phyloP scores from a whole-genome alignment of 768 basidiomycete genomes.

The Clathrus columnatus region DNA sequence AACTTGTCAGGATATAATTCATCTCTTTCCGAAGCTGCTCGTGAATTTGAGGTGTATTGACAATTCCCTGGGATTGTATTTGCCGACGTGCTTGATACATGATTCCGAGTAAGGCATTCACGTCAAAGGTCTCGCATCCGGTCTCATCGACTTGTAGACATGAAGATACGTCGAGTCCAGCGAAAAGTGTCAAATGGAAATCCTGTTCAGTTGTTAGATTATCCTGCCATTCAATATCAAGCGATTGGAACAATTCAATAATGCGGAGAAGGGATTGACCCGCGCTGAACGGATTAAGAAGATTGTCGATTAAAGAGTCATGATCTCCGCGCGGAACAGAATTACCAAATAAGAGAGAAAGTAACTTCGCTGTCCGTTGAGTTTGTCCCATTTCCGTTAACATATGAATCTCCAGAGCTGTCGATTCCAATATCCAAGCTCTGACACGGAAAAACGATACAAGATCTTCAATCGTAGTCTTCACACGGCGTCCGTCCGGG shows the following conservation, averaged over 20 bases:
- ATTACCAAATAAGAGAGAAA: conserved; percentile 71
- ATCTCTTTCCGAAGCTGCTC: conserved; percentile 65
- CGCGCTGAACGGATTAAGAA: conserved; percentile 58
- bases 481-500: conserved; percentile 58
- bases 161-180: conserved; percentile 54
- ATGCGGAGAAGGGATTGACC: conserved; percentile 80
- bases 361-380: conserved; percentile 62
- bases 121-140: conserved; percentile 80
- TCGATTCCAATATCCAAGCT: conserved; percentile 76
- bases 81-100: conserved; percentile 50
- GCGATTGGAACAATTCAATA: conserved; percentile 79
- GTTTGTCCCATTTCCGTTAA: conserved; percentile 70
- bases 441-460: conserved; percentile 74
- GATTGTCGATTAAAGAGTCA: conserved; percentile 37
- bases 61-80: conserved; percentile 58
- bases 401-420: conserved; percentile 82
- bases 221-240: conserved; percentile 87
- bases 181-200: conserved; percentile 47
- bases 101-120: conserved; percentile 60
- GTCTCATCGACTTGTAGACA: conserved; percentile 59
- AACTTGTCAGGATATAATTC: conserved; percentile 70
- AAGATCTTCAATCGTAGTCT: conserved; percentile 59
- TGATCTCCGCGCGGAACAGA: conserved; percentile 30
- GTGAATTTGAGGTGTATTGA: conserved; percentile 52
- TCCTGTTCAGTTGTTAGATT: conserved; percentile 50